Evolutionary conservation across 208 protist genomes (phyloP), one percentile per base, ranked within the genome.

Genomic region (Sergeia podlipaevii): DNA sequence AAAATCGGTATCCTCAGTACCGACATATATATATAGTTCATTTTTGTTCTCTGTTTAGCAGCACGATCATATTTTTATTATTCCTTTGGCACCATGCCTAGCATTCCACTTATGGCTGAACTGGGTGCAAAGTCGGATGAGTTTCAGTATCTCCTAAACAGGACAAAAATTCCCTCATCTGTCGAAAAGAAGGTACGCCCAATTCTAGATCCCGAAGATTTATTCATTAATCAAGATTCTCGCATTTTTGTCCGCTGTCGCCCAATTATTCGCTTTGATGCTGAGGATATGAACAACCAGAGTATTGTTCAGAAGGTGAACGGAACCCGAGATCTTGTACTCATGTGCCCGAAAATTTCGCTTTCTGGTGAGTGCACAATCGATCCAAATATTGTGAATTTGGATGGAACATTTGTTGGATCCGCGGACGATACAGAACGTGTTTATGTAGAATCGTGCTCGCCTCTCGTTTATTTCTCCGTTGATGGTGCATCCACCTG

Each of bases 331-430:
- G 88, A 95, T 51, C 63, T 89, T 28, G 77, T 92, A 13, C 46
- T 95, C 2, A 92, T 95, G 84, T 74, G 70, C 15, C 88, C 88
- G 0, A 91, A 89, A 59, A 84, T 95, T 51, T 89, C 88, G 0
- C 67, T 95, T 15, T 80, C 84, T 11, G 80, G 84, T 10, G 57
- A 88, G 26, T 92, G 84, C 56, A 80, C 67, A 0, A 74, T 95
- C 39, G 84, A 95, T 1, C 80, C 88, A 2, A 70, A 66, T 30
- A 62, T 65, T n/a, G 79, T 95, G 7, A 70, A 68, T 24, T 61
- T 95, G 21, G 88, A 95, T 66, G 84, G 81, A 34, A 69, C 74
- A 10, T 92, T 95, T 71, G 70, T 70, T 33, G 88, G 81, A 5
- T 27, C 33, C 3, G 42, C 63, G 3, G 87, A 95, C 53, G 48